Conservation (phyloP, 2,329 filamentous ascomycete species). For the Paracoccidioides brasiliensis region DNA sequence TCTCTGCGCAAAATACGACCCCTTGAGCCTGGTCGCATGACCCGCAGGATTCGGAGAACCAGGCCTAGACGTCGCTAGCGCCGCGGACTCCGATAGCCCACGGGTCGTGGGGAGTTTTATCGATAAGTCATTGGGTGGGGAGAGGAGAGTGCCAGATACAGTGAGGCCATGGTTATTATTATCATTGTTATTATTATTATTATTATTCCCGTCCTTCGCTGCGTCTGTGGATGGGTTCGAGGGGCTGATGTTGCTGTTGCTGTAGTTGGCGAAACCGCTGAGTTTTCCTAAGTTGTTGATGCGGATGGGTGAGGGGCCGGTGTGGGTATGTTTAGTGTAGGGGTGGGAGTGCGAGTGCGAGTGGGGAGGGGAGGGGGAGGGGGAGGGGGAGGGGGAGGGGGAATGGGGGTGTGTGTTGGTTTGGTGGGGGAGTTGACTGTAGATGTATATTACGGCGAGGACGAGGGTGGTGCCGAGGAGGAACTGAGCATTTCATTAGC, state of each 20-base stretch:
- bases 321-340: slow-evolving; percentile 22
- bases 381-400: no score
- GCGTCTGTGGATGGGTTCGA: slow-evolving; percentile 29
- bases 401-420: slow-evolving; percentile 26
- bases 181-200: slow-evolving; percentile 7
- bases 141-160: slow-evolving; percentile 12
- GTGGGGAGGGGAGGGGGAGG: no score
- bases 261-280: neutral
- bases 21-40: slow-evolving; percentile 29
- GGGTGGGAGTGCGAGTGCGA: slow-evolving; percentile 9
- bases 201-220: slow-evolving; percentile 33
- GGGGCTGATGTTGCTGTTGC: neutral
- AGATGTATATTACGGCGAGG: slow-evolving; percentile 70
- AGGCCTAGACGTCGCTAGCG: slow-evolving; percentile 41
- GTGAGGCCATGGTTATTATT: no score
- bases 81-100: slow-evolving; percentile 32
- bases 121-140: slow-evolving; percentile 34
- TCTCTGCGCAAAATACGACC: slow-evolving; percentile 26
- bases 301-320: slow-evolving; percentile 38
- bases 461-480: slow-evolving; percentile 67
- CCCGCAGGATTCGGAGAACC: slow-evolving; percentile 37
- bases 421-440: slow-evolving; percentile 33
- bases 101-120: slow-evolving; percentile 36
- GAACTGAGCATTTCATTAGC: slow-evolving; percentile 45
- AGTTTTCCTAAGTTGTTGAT: slow-evolving; percentile 63